Evolutionary conservation across 331 rosid species (phyloP).

Genomic region (Saraca asoca): DNA sequence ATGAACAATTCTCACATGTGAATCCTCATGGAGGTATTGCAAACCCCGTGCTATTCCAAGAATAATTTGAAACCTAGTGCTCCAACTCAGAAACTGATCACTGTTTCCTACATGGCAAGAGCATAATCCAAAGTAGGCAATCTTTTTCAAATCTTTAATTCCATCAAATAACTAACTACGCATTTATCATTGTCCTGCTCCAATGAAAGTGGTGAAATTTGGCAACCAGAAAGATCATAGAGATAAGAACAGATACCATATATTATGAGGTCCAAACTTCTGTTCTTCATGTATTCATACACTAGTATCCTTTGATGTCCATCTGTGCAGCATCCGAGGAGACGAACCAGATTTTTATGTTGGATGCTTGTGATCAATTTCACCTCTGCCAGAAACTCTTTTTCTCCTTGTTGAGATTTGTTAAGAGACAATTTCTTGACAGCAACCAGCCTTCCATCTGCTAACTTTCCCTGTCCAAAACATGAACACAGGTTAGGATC

Average conservation of each 20-base stretch:
- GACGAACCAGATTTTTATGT: conserved; percentile 85
- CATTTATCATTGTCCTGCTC: background rate
- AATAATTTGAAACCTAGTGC: conserved; percentile 70
- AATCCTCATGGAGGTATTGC: conserved; percentile 92
- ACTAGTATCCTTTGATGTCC: conserved; percentile 78
- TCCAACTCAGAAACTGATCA: conserved; percentile 67
- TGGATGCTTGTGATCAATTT: conserved; percentile 74
- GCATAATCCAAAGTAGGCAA: conserved; percentile 12
- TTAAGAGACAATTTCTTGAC: conserved; percentile 64
- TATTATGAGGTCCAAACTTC: conserved; percentile 66
- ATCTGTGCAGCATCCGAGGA: conserved; percentile 74
- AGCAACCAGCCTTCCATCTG: conserved; percentile 60
- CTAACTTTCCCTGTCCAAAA: conserved; percentile 59
- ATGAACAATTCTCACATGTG: conserved; percentile 78
- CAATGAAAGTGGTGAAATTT: background rate
- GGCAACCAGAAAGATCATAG: background rate
- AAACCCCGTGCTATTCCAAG: conserved; percentile 81
- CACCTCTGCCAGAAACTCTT: conserved; percentile 77
- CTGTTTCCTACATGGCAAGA: conserved; percentile 48
- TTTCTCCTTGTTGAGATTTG: conserved; percentile 82
- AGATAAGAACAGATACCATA: conserved; percentile 49
- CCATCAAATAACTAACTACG: conserved; percentile 3
- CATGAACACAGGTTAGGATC: conserved; percentile 19
- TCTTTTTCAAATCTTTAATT: background rate
- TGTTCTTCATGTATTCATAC: conserved; percentile 75